Conservation (phyloP, 2,329 filamentous ascomycete genomes). For the Trichophaea hybrida region DNA sequence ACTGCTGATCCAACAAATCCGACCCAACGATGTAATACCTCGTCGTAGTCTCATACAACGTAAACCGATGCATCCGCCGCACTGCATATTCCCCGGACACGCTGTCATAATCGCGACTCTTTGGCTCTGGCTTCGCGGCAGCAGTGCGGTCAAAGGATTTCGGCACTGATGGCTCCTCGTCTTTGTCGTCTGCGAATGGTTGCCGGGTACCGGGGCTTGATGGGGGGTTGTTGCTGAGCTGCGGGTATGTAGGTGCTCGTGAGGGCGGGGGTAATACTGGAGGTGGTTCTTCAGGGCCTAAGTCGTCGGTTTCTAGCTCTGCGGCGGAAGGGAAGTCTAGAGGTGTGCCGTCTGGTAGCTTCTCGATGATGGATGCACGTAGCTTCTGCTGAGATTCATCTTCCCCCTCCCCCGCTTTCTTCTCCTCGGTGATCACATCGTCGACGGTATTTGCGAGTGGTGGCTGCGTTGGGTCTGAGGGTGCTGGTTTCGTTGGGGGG, state of each 20-base stretch:
- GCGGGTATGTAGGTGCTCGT: constrained; percentile 10
- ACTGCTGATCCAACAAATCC: constrained; percentile 76
- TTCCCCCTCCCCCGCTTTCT: neutral
- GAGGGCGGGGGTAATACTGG: neutral
- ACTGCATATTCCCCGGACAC: constrained; percentile 29
- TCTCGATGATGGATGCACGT: neutral
- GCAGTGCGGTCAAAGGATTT: constrained; percentile 23
- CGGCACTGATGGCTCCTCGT: constrained; percentile 18
- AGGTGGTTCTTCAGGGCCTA: neutral
- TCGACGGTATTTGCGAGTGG: neutral
- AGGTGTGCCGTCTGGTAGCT: neutral
- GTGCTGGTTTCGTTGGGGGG: neutral
- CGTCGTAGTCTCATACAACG: constrained; percentile 87
- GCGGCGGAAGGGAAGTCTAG: neutral
- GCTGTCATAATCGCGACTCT: constrained; percentile 14
- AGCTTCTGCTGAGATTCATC: neutral
- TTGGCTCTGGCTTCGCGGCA: constrained; percentile 6
- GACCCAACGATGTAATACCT: constrained; percentile 90
- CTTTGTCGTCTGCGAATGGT: constrained; percentile 16
- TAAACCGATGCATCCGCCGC: constrained; percentile 80
- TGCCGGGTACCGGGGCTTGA: constrained; percentile 15
- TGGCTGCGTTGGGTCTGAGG: neutral
- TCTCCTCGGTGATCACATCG: neutral
- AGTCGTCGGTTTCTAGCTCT: neutral
- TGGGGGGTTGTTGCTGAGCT: constrained; percentile 20